A percentile compares a stretch with the other conserved stretches of the same genome.
Evolutionary conservation across 805 yeast species (phyloP).

Genomic region (Yamadazyma laniorum): DNA sequence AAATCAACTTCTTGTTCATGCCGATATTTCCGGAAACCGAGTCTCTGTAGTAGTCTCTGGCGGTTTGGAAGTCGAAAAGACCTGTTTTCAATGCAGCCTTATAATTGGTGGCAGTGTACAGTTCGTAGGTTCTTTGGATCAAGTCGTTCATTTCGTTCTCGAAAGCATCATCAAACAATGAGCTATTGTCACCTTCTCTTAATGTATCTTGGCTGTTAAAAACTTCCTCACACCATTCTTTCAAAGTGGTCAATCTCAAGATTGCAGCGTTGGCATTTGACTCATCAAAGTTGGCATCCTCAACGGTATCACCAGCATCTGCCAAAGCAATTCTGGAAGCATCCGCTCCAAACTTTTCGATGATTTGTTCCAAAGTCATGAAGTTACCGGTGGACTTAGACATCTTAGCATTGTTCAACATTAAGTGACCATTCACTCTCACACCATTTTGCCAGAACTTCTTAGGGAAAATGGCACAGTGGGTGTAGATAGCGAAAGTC

Average conservation of each 20-base stretch:
- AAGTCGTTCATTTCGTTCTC: slow-evolving; percentile 90
- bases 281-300: slow-evolving; percentile 98
- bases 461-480: slow-evolving; percentile 90
- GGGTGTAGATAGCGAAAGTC: slow-evolving; percentile 91
- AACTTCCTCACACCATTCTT: slow-evolving; percentile 92
- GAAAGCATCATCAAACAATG: slow-evolving; percentile 83
- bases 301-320: slow-evolving; percentile 96
- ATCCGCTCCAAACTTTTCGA: slow-evolving; percentile 92
- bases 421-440: slow-evolving; percentile 91
- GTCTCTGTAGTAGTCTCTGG: slow-evolving; percentile 96
- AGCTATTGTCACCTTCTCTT: slow-evolving; percentile 47
- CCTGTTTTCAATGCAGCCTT: slow-evolving; percentile 89
- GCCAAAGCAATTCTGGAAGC: slow-evolving; percentile 97
- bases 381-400: slow-evolving; percentile 97
- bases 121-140: slow-evolving; percentile 68
- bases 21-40: slow-evolving; percentile 49
- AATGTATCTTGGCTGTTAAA: slow-evolving; percentile 50
- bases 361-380: slow-evolving; percentile 81
- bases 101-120: slow-evolving; percentile 71
- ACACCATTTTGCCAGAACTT: slow-evolving; percentile 91
- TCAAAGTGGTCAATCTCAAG: slow-evolving; percentile 84
- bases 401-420: slow-evolving; percentile 97
- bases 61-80: slow-evolving; percentile 88
- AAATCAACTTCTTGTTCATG: slow-evolving; percentile 82
- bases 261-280: slow-evolving; percentile 96